These are phyloP conservation scores for Arabidopsis lyrata DNA, from an alignment of 441 rosid species.

Conservation along the genomic window DNA sequence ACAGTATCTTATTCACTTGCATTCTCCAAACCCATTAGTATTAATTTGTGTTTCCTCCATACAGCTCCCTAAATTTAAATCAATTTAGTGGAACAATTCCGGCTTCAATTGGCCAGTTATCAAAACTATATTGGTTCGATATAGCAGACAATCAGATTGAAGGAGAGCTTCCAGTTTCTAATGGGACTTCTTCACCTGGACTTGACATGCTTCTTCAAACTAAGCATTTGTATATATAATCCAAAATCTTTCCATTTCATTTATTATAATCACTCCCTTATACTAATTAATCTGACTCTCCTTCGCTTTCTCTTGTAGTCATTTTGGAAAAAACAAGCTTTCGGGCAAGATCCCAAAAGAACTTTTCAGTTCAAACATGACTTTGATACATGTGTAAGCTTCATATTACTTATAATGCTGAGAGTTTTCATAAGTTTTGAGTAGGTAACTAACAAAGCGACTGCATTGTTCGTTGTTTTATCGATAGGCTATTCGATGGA, in stretches of 20 bases:
- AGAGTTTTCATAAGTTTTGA: neutral
- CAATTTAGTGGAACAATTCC: constrained; percentile 76
- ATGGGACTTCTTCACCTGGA: constrained; percentile 65
- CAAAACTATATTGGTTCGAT: constrained; percentile 78
- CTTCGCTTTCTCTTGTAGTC: constrained; percentile 46
- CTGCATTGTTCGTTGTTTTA: constrained; percentile 2
- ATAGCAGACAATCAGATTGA: constrained; percentile 74
- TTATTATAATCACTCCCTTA: neutral
- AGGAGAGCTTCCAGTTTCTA: constrained; percentile 79
- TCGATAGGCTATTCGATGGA: constrained; percentile 66
- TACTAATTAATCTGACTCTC: constrained; percentile 9
- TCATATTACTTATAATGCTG: neutral
- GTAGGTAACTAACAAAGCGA: neutral
- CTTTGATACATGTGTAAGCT: constrained; percentile 75
- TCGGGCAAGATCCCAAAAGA: constrained; percentile 61
- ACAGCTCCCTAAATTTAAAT: constrained; percentile 82
- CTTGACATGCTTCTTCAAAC: constrained; percentile 71
- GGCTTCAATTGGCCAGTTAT: constrained; percentile 66
- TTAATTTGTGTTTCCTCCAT: constrained; percentile 37
- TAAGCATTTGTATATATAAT: constrained; percentile 67
- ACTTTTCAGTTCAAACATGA: constrained; percentile 73
- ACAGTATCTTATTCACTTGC: neutral
- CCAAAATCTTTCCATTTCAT: constrained; percentile 2
- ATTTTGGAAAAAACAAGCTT: constrained; percentile 71
- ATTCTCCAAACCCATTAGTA: constrained; percentile 10